Evolutionary conservation across 2,329 filamentous ascomycete genomes (phyloP).

Genomic region (Pleurostoma richardsiae): DNA sequence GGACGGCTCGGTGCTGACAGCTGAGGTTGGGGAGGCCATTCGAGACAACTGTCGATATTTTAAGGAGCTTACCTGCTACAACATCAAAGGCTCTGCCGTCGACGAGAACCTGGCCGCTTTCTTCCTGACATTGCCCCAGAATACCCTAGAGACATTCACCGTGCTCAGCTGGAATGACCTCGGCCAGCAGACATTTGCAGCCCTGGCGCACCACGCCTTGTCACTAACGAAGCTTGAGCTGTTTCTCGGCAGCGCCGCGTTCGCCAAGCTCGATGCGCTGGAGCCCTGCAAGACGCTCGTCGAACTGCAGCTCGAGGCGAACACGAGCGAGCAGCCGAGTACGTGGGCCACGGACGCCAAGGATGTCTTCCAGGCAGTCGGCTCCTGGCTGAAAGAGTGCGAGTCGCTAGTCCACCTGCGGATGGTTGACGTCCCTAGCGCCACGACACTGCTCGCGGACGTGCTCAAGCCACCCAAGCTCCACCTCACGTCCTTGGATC

Average conservation of each 20-base stretch:
- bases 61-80: conserved; percentile 53
- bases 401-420: conserved; percentile 41
- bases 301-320: conserved; percentile 24
- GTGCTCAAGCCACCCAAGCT: conserved; percentile 35
- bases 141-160: conserved; percentile 54
- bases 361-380: conserved; percentile 19
- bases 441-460: conserved; percentile 45
- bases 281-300: conserved; percentile 26
- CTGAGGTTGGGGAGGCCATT: conserved; percentile 49
- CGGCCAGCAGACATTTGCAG: conserved; percentile 47
- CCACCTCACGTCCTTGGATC: conserved; percentile 38
- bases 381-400: conserved; percentile 30
- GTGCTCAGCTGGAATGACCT: conserved; percentile 52
- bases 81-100: conserved; percentile 33
- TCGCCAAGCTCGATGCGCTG: conserved; percentile 22
- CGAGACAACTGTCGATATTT: conserved; percentile 56
- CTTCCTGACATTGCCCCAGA: conserved; percentile 46
- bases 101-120: conserved; percentile 56
- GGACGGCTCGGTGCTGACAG: conserved; percentile 54
- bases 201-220: conserved; percentile 37
- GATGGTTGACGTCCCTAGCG: conserved; percentile 45
- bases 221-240: conserved; percentile 27
- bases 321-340: conserved; percentile 7
- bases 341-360: conserved; percentile 13
- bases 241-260: conserved; percentile 18